A percentile compares a stretch with the other conserved stretches of the same genome.
Evolutionary conservation across 805 yeast genomes (phyloP).

Genomic region (Pichia cephalocereana): DNA sequence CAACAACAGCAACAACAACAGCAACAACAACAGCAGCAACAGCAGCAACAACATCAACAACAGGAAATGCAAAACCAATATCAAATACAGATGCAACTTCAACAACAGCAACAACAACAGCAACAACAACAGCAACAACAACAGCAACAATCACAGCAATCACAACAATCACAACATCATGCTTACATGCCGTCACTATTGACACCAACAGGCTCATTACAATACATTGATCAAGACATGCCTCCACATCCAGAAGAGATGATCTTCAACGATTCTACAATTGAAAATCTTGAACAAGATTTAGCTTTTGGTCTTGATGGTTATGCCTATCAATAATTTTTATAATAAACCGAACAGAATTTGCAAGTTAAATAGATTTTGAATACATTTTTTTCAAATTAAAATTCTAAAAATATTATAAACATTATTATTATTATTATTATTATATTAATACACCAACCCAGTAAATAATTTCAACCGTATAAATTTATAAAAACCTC

Average conservation of each 20-base stretch:
- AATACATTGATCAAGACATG: constrained; percentile 36
- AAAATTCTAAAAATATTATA: neutral
- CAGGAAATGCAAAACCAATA: constrained; percentile 9
- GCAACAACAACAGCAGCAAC: constrained; percentile 7
- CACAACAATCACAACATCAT: constrained; percentile 8
- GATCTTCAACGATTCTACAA: constrained; percentile 15
- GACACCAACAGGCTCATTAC: constrained; percentile 36
- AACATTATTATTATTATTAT: neutral
- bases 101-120: constrained; percentile 2
- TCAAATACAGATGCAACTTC: constrained; percentile 12
- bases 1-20: neutral
- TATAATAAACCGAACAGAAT: neutral
- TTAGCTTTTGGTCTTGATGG: constrained; percentile 62
- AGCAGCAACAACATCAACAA: constrained; percentile 14
- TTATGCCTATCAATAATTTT: constrained; percentile 14
- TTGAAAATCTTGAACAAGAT: constrained; percentile 51
- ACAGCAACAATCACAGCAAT: neutral
- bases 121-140: no score
- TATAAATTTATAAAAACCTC: constrained; percentile 14
- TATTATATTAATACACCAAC: neutral
- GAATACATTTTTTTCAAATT: no score
- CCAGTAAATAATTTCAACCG: constrained; percentile 7
- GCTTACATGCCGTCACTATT: constrained; percentile 18
- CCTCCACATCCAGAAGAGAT: constrained; percentile 60
- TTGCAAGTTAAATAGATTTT: no score